phyloP scores from a whole-genome alignment of 208 protist species.

The Crithidia acanthocephali region DNA sequence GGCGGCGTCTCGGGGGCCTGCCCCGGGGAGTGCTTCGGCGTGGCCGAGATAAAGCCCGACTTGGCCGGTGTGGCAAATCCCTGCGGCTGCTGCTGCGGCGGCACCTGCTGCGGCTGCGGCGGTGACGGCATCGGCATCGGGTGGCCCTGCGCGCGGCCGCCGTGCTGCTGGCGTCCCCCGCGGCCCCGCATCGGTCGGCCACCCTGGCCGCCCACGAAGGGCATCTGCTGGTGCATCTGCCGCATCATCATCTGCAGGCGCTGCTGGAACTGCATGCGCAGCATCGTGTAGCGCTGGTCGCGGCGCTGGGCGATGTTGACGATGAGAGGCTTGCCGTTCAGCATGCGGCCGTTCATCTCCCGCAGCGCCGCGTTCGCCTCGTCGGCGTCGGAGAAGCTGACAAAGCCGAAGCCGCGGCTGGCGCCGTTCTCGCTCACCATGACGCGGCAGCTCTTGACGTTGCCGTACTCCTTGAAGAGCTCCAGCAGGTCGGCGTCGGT shows the following conservation, averaged over 20 bases:
- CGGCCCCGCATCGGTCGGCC: constrained; percentile 44
- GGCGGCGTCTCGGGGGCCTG: constrained; percentile 77
- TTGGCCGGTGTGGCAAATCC: constrained; percentile 55
- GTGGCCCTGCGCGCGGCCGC: constrained; percentile 39
- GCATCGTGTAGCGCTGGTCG: constrained; percentile 95
- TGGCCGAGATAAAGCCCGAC: constrained; percentile 49
- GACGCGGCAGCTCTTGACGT: constrained; percentile 99
- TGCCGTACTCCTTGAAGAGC: constrained; percentile 98
- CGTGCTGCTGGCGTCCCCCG: constrained; percentile 40
- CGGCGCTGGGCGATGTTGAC: constrained; percentile 97
- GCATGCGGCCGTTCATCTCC: constrained; percentile 98
- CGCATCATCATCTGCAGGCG: constrained; percentile 90
- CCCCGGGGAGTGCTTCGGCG: constrained; percentile 67
- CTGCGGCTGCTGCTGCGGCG: constrained; percentile 36
- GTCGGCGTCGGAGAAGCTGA: constrained; percentile 98
- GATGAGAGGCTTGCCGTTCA: constrained; percentile 98
- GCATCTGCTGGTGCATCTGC: constrained; percentile 66
- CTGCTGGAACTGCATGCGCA: constrained; percentile 96
- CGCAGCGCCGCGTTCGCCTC: constrained; percentile 97
- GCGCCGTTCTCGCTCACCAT: constrained; percentile 92
- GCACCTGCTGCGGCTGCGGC: constrained; percentile 30
- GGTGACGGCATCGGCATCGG: constrained; percentile 41
- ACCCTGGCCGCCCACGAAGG: constrained; percentile 24
- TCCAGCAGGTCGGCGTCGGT: constrained; percentile 97
- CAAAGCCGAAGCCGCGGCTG: constrained; percentile 98